phyloP scores from a whole-genome alignment of 768 basidiomycete genomes.

The Suillus discolor region DNA sequence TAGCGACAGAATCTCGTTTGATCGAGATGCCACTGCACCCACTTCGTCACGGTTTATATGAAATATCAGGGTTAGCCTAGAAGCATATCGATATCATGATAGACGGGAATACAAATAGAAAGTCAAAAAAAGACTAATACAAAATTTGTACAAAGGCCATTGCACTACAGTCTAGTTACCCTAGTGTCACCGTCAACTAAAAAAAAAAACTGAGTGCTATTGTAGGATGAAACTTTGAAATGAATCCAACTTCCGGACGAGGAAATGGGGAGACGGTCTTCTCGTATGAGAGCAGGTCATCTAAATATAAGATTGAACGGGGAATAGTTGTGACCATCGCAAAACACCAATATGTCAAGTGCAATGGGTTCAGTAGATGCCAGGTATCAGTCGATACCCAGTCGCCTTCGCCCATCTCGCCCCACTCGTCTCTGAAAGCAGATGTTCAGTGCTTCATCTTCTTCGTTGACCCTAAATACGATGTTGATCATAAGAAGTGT shows the following conservation, averaged over 20 bases:
- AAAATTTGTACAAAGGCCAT: no score
- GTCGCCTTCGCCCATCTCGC: constrained; percentile 28
- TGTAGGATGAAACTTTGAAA: neutral
- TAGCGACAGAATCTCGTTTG: no score
- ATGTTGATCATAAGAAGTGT: neutral
- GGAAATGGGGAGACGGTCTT: neutral
- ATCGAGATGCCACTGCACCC: no score
- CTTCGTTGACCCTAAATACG: neutral
- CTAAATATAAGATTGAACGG: neutral
- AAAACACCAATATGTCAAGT: neutral
- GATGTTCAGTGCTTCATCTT: neutral
- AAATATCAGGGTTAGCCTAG: no score
- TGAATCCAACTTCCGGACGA: neutral
- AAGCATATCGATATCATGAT: no score
- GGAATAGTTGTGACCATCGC: neutral
- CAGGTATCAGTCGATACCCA: constrained; percentile 34
- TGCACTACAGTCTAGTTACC: no score
- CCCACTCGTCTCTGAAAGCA: neutral
- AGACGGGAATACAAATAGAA: no score
- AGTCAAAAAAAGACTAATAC: no score
- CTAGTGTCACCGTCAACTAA: neutral
- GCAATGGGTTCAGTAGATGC: constrained; percentile 23
- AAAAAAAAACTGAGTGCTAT: neutral
- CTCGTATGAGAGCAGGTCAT: constrained; percentile 7
- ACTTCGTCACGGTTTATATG: no score